Evolutionary conservation across 495 filamentous ascomycete species (phyloP), one percentile per base, ranked within the genome.

Genomic region (Chaetomium tenue): DNA sequence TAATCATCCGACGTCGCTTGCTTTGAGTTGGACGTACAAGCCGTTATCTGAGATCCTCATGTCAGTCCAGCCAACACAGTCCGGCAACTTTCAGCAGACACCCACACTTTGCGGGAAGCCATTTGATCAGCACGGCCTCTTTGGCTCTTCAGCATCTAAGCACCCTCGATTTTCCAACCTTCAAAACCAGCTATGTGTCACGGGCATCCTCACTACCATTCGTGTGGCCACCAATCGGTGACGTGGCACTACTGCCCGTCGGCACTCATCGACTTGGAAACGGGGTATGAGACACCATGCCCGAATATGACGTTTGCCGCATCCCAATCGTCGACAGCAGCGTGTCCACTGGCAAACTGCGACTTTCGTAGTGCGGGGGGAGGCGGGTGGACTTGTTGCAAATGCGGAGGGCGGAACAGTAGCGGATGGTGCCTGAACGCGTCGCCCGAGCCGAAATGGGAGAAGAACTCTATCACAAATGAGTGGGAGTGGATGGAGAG

Each of bases 201-300:
- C 71, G 77, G 78, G 57, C 77, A 77, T 48, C 77, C 78, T 60
- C 75, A 75, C 56, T 68, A 70, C 46, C 78, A 80, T 42, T 65
- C 73, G 22, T 80, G 78, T 64, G 75, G 73, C 30, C 78, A 80
- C 57, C 74, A 73, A 28, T 80, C 78, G 30, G 68, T 79, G 28
- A 73, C 70, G 48, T 80, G 78, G 78, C 70, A 77, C 65, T 79
- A 79, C 64, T 80, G 78, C 58, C 74, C 74, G 26, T 71, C 75
- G 50, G 77, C 78, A 20, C 66, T 69, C 25, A 76, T 80, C 55
- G 75, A 79, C 64, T 50, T 78, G 30, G 63, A 72, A 50, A 80
- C 75, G 15, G 77, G 77, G 42, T 77, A 76, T 61, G 71, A 77
- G 70, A 70, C 71, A 58, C 73, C 76, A 58, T 80, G 78, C 66